Evolutionary conservation across 257 asterid genomes (phyloP).

Genomic region (Primulina huaijiensis): DNA sequence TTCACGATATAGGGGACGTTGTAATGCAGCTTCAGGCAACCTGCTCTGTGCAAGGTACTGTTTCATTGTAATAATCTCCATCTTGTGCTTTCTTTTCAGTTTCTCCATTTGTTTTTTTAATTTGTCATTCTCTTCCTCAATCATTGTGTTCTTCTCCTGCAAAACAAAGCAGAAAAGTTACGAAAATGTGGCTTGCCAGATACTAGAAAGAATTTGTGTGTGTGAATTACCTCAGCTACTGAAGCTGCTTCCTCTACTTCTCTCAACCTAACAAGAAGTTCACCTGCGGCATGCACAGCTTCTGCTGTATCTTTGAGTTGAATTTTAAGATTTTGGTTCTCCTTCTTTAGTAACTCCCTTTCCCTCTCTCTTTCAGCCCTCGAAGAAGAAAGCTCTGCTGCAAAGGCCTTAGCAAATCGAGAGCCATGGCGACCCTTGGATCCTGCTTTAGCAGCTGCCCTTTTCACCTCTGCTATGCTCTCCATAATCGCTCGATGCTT

Average conservation of each 20-base stretch:
- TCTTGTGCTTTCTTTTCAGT: slow-evolving; percentile 86
- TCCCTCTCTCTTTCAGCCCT: slow-evolving; percentile 84
- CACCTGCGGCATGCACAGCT: slow-evolving; percentile 99
- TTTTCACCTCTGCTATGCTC: slow-evolving; percentile 78
- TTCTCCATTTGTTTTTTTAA: slow-evolving; percentile 75
- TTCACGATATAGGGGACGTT: slow-evolving; percentile 46
- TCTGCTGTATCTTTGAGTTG: slow-evolving; percentile 96
- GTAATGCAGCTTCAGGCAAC: slow-evolving; percentile 83
- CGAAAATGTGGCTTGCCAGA: background rate
- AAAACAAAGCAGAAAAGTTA: background rate
- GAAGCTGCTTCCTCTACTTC: slow-evolving; percentile 92
- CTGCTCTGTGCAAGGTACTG: slow-evolving; percentile 91
- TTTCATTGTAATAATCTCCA: slow-evolving; percentile 94
- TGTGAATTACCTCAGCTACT: slow-evolving; percentile 60
- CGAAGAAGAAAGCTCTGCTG: slow-evolving; percentile 85
- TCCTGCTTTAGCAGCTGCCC: slow-evolving; percentile 91
- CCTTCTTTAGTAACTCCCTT: slow-evolving; percentile 67
- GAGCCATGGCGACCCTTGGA: slow-evolving; percentile 78
- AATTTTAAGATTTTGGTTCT: slow-evolving; percentile 59
- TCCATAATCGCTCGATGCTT: slow-evolving; percentile 74
- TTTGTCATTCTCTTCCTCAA: slow-evolving; percentile 77
- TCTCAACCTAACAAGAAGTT: slow-evolving; percentile 77
- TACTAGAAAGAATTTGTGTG: background rate
- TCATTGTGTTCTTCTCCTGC: slow-evolving; percentile 56
- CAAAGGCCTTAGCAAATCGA: slow-evolving; percentile 76